Evolutionary conservation across 345 rosid genomes (phyloP).

Genomic region (Acer negundo): DNA sequence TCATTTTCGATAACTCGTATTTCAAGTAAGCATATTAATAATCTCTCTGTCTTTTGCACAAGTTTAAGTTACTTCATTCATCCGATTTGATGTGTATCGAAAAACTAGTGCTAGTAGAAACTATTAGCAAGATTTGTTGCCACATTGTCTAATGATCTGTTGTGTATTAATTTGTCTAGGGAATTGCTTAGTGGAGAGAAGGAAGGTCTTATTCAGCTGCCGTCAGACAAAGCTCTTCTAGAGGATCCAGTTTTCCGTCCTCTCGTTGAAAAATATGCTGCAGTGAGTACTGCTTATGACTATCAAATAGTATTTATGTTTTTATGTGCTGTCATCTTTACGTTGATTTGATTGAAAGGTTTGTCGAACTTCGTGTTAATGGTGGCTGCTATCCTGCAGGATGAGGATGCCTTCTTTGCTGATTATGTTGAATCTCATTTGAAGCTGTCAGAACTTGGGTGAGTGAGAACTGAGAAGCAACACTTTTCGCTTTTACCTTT

Average conservation of each 20-base stretch:
- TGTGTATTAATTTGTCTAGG: constrained; percentile 27
- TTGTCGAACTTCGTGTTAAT: not conserved
- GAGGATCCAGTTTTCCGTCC: constrained; percentile 75
- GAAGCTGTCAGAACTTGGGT: constrained; percentile 90
- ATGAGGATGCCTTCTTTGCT: constrained; percentile 78
- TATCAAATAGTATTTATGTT: not conserved
- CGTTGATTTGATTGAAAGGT: not conserved
- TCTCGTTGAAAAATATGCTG: constrained; percentile 75
- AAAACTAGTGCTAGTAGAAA: not conserved
- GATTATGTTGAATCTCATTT: constrained; percentile 75
- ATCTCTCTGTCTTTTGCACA: not conserved
- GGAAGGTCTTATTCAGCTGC: constrained; percentile 76
- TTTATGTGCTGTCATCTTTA: not conserved
- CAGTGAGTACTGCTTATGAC: constrained; percentile 36
- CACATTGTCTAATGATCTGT: not conserved
- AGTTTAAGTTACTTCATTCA: not conserved
- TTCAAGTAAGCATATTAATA: constrained; percentile 53
- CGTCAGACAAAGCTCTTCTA: constrained; percentile 77
- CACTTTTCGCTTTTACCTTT: not conserved
- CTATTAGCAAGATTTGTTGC: not conserved
- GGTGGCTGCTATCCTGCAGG: constrained; percentile 35
- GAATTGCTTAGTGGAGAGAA: constrained; percentile 82
- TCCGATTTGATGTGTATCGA: not conserved
- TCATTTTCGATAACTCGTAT: constrained; percentile 82
- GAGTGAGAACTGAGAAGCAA: constrained; percentile 1